A percentile compares a stretch with the other conserved stretches of the same genome.
Conservation (phyloP, 257 asterid genomes). For the Leonotis leonurus region DNA sequence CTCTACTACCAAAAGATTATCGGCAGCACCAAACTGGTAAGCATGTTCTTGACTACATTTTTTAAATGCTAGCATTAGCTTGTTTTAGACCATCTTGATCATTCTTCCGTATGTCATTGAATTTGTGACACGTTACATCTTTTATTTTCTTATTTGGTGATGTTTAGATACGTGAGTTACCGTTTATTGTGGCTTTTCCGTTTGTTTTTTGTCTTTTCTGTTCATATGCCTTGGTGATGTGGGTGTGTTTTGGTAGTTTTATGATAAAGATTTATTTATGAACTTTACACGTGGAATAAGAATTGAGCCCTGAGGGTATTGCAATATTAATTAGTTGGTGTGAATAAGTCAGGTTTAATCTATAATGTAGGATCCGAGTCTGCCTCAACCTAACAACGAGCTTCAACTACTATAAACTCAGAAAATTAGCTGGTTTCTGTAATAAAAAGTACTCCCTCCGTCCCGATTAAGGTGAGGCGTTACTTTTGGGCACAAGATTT, state of each 20-base stretch:
- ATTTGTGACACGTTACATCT: not conserved
- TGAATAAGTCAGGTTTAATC: not conserved
- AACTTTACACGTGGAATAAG: not conserved
- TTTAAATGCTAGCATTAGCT: not conserved
- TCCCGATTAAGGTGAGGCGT: no score
- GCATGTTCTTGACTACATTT: conserved; percentile 1
- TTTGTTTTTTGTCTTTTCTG: not conserved
- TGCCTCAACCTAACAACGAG: not conserved
- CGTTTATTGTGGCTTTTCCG: not conserved
- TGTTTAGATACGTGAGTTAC: conserved; percentile 2
- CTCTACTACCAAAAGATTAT: conserved; percentile 31
- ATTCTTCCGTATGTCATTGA: not conserved
- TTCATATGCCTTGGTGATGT: not conserved
- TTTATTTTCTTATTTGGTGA: not conserved
- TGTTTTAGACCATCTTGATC: not conserved
- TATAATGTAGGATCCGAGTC: not conserved
- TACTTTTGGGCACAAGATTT: no score
- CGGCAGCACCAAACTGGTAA: conserved; percentile 41
- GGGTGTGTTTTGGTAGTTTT: not conserved
- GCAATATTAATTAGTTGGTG: not conserved
- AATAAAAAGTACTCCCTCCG: no score
- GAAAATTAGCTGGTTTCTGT: no score
- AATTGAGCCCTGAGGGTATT: not conserved
- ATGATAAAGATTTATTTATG: not conserved
- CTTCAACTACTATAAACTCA: not conserved